Base-by-base conservation (phyloP, 2,329 filamentous ascomycete species). In the Xylariaceae sp. region DNA sequence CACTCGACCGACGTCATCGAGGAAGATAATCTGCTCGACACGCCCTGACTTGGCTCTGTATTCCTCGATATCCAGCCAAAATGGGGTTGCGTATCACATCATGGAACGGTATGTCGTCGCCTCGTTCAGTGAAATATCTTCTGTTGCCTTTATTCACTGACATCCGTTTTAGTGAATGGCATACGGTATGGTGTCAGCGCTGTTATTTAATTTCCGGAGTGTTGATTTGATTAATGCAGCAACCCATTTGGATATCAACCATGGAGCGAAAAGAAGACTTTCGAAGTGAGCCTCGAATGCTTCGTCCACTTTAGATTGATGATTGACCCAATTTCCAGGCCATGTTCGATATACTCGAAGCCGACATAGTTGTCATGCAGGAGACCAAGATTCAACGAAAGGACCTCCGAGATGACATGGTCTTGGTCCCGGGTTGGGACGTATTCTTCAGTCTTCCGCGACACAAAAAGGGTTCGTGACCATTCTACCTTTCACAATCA, bases 351-450 rank as follows among this genome's bases (percentile, higher is more conserved):
- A 88, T 87, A 39, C 79, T 99, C 6, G 88, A 94, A 66, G 85
- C 91, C 46, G 94, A 99, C 67, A 94, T 99, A 56, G 83, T 97
- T 15, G 79, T 96, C 51, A 90, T 97, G 75, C 94, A 99, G 68
- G 94, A 97, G 70, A 85, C 90, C 39, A 99, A 97, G 71, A 96
- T 97, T 38, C 94, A 97, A 65, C 81, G 87, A 49, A 96, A 96
- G 66, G 91, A 96, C 59, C 75, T 99, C 1, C 80, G 77, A 38
- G 94, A 97, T 76, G 94, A 97, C 60, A 97, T 97, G 90, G 91
- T 97, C 10, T 75, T 97, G 32, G 83, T 97, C 0, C 84, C 89
- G 0, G 94, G 94, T 11, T 99, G 92, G 92, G 94, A 99, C 66
- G 91, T 91, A 57, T 96, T 86, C 70, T 96, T 96, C 71, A 96